Evolutionary conservation across 192 early-diverging fungal genomes (phyloP).

Genomic region (Linnemannia elongata): DNA sequence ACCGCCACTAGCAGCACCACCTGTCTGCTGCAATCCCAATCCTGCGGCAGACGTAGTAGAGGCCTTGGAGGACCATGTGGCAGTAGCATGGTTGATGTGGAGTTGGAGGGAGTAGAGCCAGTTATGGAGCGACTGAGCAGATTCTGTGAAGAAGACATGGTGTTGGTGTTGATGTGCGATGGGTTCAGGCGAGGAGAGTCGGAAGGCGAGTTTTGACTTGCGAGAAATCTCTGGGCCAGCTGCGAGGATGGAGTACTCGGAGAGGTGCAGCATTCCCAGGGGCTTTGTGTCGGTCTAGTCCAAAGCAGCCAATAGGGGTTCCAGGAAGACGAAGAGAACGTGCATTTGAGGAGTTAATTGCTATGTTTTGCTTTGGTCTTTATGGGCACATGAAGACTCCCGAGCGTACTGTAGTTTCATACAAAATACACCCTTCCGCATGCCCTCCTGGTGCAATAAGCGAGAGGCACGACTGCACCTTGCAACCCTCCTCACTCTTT

Average conservation of each 20-base stretch:
- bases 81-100: conserved; percentile 36
- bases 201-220: conserved; percentile 50
- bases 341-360: no score
- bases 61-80: conserved; percentile 7
- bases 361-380: background rate
- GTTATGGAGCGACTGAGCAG: conserved; percentile 35
- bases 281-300: conserved; percentile 48
- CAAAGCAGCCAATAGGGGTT: background rate
- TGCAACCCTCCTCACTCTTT: background rate
- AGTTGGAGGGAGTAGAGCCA: conserved; percentile 37
- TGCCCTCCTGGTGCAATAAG: background rate
- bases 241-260: conserved; percentile 44
- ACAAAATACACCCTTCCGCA: background rate
- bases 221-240: conserved; percentile 44
- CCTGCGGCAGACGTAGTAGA: conserved; percentile 1
- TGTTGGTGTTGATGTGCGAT: conserved; percentile 44
- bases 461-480: background rate
- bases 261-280: conserved; percentile 34
- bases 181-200: conserved; percentile 28
- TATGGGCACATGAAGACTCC: background rate
- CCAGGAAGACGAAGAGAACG: no score
- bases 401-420: background rate
- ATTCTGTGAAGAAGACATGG: conserved; percentile 37
- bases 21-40: background rate
- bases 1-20: background rate